A percentile compares a stretch with the other conserved stretches of the same genome.
These are phyloP conservation scores for Pseudisothecium myosuroides DNA, from an alignment of 225 moss, liverwort and hornwort genomes.

Conservation along the genomic window DNA sequence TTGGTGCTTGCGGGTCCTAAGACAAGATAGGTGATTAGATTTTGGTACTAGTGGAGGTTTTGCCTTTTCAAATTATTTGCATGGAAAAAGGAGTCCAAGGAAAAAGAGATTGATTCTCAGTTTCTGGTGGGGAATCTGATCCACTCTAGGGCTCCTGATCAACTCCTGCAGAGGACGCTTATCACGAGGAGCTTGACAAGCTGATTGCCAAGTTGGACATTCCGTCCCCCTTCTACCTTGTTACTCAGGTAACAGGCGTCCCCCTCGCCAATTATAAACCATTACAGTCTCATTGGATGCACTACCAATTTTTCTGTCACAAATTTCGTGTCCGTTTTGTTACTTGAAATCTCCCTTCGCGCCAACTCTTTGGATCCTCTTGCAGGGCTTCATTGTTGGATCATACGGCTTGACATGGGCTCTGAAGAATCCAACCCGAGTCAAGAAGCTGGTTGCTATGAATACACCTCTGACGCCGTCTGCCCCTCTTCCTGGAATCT, in stretches of 20 bases:
- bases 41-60: background rate
- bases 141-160: slow-evolving; percentile 77
- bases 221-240: slow-evolving; percentile 73
- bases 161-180: slow-evolving; percentile 96
- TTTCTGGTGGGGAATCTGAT: slow-evolving; percentile 66
- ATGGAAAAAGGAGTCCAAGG: background rate
- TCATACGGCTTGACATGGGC: slow-evolving; percentile 99
- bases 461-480: slow-evolving; percentile 87
- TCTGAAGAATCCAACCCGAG: slow-evolving; percentile 72
- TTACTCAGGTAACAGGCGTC: slow-evolving; percentile 55
- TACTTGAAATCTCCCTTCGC: background rate
- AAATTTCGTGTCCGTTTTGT: background rate
- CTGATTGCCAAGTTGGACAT: slow-evolving; percentile 74
- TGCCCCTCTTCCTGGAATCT: slow-evolving; percentile 80
- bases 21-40: background rate
- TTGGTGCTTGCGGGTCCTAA: background rate
- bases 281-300: background rate
- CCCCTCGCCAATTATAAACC: background rate
- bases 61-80: background rate
- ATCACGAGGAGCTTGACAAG: slow-evolving; percentile 97
- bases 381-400: slow-evolving; percentile 79
- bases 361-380: background rate
- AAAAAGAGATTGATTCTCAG: slow-evolving; percentile 28
- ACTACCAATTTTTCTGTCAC: too few relatives aligned
- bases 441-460: slow-evolving; percentile 64